phyloP scores from a whole-genome alignment of 2,329 filamentous ascomycete species.

The Apiospora koreana region DNA sequence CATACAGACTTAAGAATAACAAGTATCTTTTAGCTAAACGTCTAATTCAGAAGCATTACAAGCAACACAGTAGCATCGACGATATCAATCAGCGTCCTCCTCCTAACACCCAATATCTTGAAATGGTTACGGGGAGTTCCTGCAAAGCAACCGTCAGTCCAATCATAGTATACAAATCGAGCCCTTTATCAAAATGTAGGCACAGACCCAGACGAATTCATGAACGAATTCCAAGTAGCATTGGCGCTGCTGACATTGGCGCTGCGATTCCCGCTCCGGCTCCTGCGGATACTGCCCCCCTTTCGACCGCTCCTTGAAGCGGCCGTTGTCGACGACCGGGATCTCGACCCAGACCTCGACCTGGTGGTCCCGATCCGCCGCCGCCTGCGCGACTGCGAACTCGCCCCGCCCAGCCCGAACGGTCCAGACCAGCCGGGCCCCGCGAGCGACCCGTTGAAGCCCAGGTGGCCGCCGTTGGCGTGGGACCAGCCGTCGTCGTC shows the following conservation, averaged over 20 bases:
- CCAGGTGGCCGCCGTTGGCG: background rate
- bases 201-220: background rate
- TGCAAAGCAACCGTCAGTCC: background rate
- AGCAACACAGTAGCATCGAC: background rate
- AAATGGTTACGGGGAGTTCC: too few species aligned
- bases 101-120: background rate
- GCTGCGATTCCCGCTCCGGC: background rate
- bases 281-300: background rate
- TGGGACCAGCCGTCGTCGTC: background rate
- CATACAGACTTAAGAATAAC: background rate
- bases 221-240: background rate
- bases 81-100: background rate
- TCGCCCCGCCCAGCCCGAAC: background rate
- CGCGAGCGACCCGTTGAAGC: background rate
- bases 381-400: background rate
- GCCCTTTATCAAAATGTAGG: too few species aligned
- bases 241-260: too few species aligned
- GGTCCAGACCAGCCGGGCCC: background rate
- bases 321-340: background rate
- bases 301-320: too few species aligned
- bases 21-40: background rate
- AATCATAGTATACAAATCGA: background rate
- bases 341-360: background rate
- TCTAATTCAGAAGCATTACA: background rate
- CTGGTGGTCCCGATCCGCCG: background rate